Conservation (phyloP, 305 asterid species). For the Stenogyne calaminthoides region DNA sequence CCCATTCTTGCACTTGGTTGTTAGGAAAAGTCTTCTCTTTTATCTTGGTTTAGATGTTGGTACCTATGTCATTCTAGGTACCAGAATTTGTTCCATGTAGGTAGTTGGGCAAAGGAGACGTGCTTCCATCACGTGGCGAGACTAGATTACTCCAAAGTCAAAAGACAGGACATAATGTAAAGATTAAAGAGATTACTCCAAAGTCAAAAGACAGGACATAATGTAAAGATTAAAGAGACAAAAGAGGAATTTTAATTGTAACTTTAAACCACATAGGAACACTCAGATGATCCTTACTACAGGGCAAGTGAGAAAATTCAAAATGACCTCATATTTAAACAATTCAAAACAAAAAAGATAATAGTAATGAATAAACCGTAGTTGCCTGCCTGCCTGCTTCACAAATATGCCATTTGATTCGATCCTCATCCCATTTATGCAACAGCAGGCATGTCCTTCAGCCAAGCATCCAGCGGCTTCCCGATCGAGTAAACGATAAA, state of each 20-base stretch:
- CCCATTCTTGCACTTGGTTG: background rate
- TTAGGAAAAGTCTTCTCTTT: background rate
- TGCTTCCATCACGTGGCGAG: background rate
- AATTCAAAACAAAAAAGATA: background rate
- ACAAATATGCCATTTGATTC: slow-evolving; percentile 31
- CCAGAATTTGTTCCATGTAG: background rate
- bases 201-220: background rate
- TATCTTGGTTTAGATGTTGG: background rate
- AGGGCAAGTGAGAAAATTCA: slow-evolving; percentile 32
- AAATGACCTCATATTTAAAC: slow-evolving; percentile 29
- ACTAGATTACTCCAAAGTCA: background rate
- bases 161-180: background rate
- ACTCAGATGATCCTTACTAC: slow-evolving; percentile 36
- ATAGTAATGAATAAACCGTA: slow-evolving; percentile 37
- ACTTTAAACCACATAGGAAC: slow-evolving; percentile 30
- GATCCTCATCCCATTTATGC: slow-evolving; percentile 38
- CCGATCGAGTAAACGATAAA: slow-evolving; percentile 86
- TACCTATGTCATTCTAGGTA: background rate
- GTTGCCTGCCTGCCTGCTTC: slow-evolving; percentile 33
- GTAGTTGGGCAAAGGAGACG: background rate
- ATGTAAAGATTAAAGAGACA: background rate
- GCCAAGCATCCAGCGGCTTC: slow-evolving; percentile 93
- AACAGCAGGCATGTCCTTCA: slow-evolving; percentile 92
- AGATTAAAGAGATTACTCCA: background rate
- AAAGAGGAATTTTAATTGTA: background rate